Evolutionary conservation across 345 rosid species (phyloP).

Genomic region (Hibiscus trionum): DNA sequence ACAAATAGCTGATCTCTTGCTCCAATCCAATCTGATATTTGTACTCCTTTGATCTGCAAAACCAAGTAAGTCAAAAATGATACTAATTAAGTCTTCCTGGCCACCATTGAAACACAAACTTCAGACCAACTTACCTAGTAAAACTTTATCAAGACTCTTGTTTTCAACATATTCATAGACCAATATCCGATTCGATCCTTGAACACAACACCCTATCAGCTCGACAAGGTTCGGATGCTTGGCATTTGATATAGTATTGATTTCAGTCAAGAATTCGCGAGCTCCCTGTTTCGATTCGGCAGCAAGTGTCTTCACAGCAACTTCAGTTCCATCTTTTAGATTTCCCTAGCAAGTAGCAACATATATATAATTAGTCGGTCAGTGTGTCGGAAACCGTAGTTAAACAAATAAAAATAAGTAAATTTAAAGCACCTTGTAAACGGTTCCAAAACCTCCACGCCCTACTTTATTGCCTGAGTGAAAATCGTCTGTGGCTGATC

Average conservation of each 20-base stretch:
- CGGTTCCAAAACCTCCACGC: constrained; percentile 55
- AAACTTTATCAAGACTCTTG: constrained; percentile 61
- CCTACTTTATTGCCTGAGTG: constrained; percentile 36
- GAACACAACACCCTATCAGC: constrained; percentile 72
- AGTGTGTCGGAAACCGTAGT: too few species aligned
- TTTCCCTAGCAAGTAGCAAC: constrained; percentile 49
- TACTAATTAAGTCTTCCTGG: background rate
- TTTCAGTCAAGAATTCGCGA: constrained; percentile 71
- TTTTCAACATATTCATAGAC: constrained; percentile 86
- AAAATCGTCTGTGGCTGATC: constrained; percentile 41
- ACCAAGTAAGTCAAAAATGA: background rate
- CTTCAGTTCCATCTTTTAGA: constrained; percentile 46
- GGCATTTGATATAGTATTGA: constrained; percentile 54
- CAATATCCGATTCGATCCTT: constrained; percentile 54
- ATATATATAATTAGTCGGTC: too few species aligned
- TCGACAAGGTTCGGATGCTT: constrained; percentile 86
- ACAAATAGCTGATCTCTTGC: constrained; percentile 67
- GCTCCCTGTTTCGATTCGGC: constrained; percentile 70
- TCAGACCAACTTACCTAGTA: constrained; percentile 1
- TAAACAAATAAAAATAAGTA: background rate
- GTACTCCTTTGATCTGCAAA: constrained; percentile 38
- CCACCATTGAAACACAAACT: background rate
- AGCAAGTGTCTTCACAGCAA: constrained; percentile 73
- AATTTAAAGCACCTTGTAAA: constrained; percentile 42
- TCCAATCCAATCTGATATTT: constrained; percentile 53